phyloP scores from a whole-genome alignment of 257 asterid genomes.

The Solanum chmielewskii region DNA sequence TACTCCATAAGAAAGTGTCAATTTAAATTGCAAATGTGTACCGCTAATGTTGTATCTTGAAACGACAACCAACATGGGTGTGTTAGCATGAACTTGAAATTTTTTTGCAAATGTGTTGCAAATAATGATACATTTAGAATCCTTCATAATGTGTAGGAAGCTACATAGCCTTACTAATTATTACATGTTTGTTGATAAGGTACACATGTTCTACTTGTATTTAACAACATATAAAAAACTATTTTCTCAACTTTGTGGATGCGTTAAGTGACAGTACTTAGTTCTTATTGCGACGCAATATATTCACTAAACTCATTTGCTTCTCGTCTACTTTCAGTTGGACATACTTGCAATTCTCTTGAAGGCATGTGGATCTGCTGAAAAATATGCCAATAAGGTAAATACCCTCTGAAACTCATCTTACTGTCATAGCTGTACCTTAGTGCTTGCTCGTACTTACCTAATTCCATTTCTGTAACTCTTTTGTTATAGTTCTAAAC shows the following conservation, averaged over 20 bases:
- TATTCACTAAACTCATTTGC: not conserved
- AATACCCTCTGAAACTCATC: not conserved
- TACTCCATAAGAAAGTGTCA: not conserved
- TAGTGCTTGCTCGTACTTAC: not conserved
- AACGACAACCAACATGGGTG: not conserved
- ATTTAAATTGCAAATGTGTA: not conserved
- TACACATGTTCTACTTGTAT: not conserved
- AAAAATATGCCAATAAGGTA: constrained; percentile 51
- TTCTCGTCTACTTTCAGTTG: constrained; percentile 39
- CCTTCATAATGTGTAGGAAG: not conserved
- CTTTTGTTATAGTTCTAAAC: not conserved
- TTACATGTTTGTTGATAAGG: not conserved
- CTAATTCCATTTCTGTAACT: not conserved
- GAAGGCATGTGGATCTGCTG: constrained; percentile 60
- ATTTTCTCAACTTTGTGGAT: not conserved
- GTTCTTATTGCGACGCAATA: not conserved
- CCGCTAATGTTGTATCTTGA: not conserved
- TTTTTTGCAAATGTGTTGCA: not conserved
- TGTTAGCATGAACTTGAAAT: not conserved
- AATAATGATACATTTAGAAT: not conserved
- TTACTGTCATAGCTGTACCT: not conserved
- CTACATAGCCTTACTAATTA: not conserved
- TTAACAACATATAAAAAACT: not conserved
- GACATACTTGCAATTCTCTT: constrained; percentile 68
- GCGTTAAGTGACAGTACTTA: not conserved